These are phyloP conservation scores for Forsythia viridissima DNA, from an alignment of 257 asterid species.

Conservation along the genomic window DNA sequence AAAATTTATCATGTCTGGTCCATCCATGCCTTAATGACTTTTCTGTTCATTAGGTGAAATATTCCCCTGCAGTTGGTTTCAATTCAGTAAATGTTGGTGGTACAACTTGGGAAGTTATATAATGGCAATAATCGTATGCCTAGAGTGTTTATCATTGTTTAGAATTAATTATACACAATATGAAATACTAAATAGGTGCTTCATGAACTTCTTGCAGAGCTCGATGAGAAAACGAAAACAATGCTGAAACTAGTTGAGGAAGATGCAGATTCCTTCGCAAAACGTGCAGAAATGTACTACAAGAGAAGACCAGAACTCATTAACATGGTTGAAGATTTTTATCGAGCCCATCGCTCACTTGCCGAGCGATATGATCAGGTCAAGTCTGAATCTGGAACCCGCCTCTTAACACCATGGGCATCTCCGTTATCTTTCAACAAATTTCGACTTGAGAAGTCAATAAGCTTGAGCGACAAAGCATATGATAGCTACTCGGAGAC, in stretches of 20 bases:
- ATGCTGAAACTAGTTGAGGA: slow-evolving; percentile 76
- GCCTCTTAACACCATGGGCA: slow-evolving; percentile 51
- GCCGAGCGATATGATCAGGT: slow-evolving; percentile 73
- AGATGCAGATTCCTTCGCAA: slow-evolving; percentile 88
- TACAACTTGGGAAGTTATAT: not conserved
- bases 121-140: not conserved
- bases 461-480: slow-evolving; percentile 48
- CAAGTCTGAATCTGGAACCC: slow-evolving; percentile 58
- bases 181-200: not conserved
- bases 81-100: not conserved
- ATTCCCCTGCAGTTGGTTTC: not conserved
- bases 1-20: not conserved
- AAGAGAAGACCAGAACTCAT: slow-evolving; percentile 82
- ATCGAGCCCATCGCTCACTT: slow-evolving; percentile 68
- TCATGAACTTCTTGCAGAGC: slow-evolving; percentile 41
- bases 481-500: slow-evolving; percentile 85
- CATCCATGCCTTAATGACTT: not conserved
- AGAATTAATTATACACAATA: not conserved
- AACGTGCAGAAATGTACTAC: slow-evolving; percentile 92
- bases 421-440: slow-evolving; percentile 54
- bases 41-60: not conserved
- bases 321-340: slow-evolving; percentile 75
- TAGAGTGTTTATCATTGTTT: not conserved
- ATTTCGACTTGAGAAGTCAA: slow-evolving; percentile 44
- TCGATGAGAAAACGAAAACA: slow-evolving; percentile 62